phyloP scores from a whole-genome alignment of 1,139 yeast genomes.

The Suhomyces wounanorum region DNA sequence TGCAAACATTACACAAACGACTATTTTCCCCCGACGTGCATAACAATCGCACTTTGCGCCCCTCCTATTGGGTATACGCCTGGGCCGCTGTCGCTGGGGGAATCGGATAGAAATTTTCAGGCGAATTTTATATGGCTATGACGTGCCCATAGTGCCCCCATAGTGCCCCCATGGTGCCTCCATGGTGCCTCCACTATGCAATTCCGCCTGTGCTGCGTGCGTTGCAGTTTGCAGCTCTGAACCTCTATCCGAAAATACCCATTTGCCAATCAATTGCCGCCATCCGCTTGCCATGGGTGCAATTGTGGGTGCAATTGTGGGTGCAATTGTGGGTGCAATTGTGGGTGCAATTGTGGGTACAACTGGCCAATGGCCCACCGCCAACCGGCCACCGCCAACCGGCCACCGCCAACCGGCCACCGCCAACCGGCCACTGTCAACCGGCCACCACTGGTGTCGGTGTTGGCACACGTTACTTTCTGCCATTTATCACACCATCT shows the following conservation, averaged over 20 bases:
- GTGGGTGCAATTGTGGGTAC: background rate
- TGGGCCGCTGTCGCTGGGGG: background rate
- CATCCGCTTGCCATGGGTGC: background rate
- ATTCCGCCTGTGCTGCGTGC: background rate
- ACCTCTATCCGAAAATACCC: background rate
- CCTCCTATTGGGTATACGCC: background rate
- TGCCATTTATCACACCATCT: too few species aligned
- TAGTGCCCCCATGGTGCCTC: background rate
- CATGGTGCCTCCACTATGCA: background rate
- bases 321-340: background rate
- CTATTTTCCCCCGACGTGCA: background rate
- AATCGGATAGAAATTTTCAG: background rate
- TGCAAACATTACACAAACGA: conserved; percentile 7
- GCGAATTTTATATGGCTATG: too few species aligned
- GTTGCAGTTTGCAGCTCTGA: background rate
- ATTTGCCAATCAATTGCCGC: background rate
- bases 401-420: too few species aligned
- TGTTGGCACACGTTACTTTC: too few species aligned
- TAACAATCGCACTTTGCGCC: background rate
- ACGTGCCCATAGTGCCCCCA: too few species aligned
- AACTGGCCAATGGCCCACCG: too few species aligned
- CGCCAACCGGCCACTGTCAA: too few species aligned
- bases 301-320: background rate
- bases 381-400: too few species aligned
- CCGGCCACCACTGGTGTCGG: too few species aligned